These are phyloP conservation scores for Lomentospora prolificans DNA, from an alignment of 2,329 filamentous ascomycete species.

Conservation along the genomic window DNA sequence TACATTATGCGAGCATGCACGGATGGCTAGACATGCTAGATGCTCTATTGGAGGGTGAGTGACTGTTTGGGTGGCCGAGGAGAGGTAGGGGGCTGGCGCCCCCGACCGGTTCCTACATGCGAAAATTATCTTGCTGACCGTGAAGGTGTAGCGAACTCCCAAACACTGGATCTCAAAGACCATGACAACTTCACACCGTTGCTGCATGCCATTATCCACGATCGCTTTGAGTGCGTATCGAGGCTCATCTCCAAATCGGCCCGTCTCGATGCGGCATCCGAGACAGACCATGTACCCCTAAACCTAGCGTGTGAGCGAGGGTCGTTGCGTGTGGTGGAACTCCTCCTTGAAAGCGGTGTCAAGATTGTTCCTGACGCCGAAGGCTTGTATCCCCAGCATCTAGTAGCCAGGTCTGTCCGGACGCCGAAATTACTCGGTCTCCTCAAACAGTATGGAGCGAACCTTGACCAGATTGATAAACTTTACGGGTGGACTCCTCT, in stretches of 20 bases:
- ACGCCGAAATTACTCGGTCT: conserved; percentile 70
- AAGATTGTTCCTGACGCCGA: conserved; percentile 88
- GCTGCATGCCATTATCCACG: conserved; percentile 89
- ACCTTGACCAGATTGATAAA: conserved; percentile 88
- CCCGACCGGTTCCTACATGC: background rate
- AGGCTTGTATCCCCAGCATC: conserved; percentile 91
- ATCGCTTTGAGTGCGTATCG: conserved; percentile 70
- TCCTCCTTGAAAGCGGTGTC: conserved; percentile 72
- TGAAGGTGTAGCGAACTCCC: conserved; percentile 48
- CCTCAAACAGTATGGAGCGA: conserved; percentile 74
- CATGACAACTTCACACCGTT: conserved; percentile 96
- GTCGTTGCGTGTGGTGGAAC: conserved; percentile 71
- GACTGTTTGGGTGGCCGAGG: background rate
- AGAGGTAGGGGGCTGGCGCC: background rate
- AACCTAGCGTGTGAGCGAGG: conserved; percentile 94
- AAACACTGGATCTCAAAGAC: conserved; percentile 79
- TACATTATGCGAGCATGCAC: conserved; percentile 96
- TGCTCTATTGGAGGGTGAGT: conserved; percentile 54
- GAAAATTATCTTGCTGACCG: background rate
- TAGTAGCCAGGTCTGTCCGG: conserved; percentile 82
- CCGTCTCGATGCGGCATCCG: conserved; percentile 75
- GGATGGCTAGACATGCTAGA: conserved; percentile 78
- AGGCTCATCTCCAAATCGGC: conserved; percentile 67
- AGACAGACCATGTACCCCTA: conserved; percentile 85
- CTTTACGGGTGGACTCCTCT: conserved; percentile 95